Evolutionary conservation across 345 rosid genomes (phyloP).

Genomic region (Eucalyptus sp.): DNA sequence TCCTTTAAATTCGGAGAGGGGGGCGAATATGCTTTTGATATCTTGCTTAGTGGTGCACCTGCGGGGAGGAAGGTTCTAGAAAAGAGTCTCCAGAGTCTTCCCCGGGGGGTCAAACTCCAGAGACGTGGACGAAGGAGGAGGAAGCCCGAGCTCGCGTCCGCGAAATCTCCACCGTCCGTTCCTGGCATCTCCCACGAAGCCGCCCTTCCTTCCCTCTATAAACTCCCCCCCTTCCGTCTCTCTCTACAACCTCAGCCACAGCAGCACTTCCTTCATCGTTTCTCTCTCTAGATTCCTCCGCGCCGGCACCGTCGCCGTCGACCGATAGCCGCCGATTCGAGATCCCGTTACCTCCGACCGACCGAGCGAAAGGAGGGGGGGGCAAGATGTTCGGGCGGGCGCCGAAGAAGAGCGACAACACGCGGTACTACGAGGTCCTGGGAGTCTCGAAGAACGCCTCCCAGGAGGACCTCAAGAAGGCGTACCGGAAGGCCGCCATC

Average conservation of each 20-base stretch:
- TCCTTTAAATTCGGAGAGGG: background rate
- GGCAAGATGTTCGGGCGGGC: constrained; percentile 61
- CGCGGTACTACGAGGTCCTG: constrained; percentile 70
- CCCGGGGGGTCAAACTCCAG: background rate
- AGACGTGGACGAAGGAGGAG: background rate
- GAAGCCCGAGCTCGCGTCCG: background rate
- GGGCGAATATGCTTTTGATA: background rate
- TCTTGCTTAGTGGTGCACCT: background rate
- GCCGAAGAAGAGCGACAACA: constrained; percentile 71
- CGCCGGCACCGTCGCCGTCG: background rate
- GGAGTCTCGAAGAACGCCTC: constrained; percentile 74
- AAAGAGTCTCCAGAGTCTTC: background rate
- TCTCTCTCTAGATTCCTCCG: background rate
- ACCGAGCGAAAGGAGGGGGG: background rate
- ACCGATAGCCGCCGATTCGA: background rate
- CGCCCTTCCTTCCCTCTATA: background rate
- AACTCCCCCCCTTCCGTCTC: background rate
- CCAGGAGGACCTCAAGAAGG: constrained; percentile 84
- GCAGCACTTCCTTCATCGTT: background rate
- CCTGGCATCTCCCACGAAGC: background rate
- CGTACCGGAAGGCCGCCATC: constrained; percentile 82
- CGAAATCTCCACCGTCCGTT: background rate
- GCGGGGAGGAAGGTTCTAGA: background rate
- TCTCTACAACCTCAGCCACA: background rate
- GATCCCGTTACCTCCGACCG: background rate